Evolutionary conservation across 169 alveolate genomes (phyloP), one percentile per base, ranked within the genome.

Genomic region (Cryptosporidium parvum): DNA sequence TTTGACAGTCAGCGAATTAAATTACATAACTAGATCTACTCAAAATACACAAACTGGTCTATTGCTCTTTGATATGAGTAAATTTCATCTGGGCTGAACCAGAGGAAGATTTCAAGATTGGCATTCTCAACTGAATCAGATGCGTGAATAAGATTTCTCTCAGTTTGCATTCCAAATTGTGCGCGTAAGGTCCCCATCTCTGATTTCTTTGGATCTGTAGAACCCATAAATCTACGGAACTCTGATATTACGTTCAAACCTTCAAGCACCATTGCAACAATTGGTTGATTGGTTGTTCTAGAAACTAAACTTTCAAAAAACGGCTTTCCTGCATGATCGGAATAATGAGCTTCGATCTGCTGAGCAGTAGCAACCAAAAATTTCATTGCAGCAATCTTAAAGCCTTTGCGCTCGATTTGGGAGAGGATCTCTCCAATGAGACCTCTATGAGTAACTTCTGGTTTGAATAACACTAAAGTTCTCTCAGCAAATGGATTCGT

Each of bases 111-210:
- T 52, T 80, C 89, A 8, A 39, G 37, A 18, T 39, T 18, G 39
- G 89, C 89, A 80, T 80, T 80, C 26, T 80, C 89, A 6, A 80
- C 29, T 18, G 89, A 80, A 23, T 80, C 89, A 62, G 89, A 80
- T 18, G 89, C 89, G 65, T 80, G 89, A 42, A 80, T 29, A 23
- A 80, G 65, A 51, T 80, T 80, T 33, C 89, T 80, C 51, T 80
- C 89, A 21, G 68, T 44, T 37, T 80, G 89, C 89, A 80, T 80
- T 31, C 89, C 89, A 31, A 26, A 80, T 7, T 61, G 52, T n/a
- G 89, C 61, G 23, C 89, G 73, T 16, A 80, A 62, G 2, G 89
- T 80, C 0, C 89, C 89, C 3, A 80, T 26, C 0, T 61, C 70
- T 16, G 89, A 80, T n/a, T 44, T 65, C 51, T 80, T 59, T 26